A percentile compares a stretch with the other conserved stretches of the same genome.
These are phyloP conservation scores for Ensete ventricosum DNA, from an alignment of 176 grass and related monocot species.

Conservation along the genomic window DNA sequence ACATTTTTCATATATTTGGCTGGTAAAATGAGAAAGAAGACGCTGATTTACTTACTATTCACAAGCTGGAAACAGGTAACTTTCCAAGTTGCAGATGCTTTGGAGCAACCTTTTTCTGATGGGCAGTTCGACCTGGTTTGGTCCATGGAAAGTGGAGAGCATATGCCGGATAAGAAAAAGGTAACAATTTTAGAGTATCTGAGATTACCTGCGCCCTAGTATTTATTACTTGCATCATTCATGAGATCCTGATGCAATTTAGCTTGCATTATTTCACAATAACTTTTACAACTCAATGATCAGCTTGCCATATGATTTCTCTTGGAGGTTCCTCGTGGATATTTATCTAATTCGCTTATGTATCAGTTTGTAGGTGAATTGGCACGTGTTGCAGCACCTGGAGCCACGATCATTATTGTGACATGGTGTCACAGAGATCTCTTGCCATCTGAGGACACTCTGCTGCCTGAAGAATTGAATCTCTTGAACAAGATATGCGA, in stretches of 20 bases:
- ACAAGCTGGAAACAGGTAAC: slow-evolving; percentile 35
- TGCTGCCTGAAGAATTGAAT: slow-evolving; percentile 65
- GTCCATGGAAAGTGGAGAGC: slow-evolving; percentile 99
- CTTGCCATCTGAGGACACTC: slow-evolving; percentile 37
- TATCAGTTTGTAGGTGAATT: slow-evolving; percentile 33
- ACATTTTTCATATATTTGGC: background rate
- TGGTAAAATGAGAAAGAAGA: background rate
- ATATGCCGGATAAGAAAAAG: slow-evolving; percentile 91
- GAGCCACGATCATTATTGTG: slow-evolving; percentile 78
- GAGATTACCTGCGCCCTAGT: background rate
- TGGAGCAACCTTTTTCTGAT: slow-evolving; percentile 86
- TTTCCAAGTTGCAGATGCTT: slow-evolving; percentile 88
- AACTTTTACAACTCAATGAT: no score
- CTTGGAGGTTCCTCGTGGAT: background rate
- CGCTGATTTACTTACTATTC: no score
- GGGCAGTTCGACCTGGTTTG: slow-evolving; percentile 80
- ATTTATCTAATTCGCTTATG: background rate
- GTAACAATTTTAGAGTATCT: slow-evolving; percentile 14
- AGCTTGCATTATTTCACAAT: background rate
- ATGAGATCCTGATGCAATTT: background rate
- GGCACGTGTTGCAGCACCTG: slow-evolving; percentile 65
- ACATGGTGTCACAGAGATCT: slow-evolving; percentile 97
- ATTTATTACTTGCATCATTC: background rate
- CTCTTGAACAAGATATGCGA: slow-evolving; percentile 79
- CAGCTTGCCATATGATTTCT: background rate